Base-by-base conservation (phyloP, 2,329 filamentous ascomycete species). In the Ophiocordyceps camponoti-rufipedis region DNA sequence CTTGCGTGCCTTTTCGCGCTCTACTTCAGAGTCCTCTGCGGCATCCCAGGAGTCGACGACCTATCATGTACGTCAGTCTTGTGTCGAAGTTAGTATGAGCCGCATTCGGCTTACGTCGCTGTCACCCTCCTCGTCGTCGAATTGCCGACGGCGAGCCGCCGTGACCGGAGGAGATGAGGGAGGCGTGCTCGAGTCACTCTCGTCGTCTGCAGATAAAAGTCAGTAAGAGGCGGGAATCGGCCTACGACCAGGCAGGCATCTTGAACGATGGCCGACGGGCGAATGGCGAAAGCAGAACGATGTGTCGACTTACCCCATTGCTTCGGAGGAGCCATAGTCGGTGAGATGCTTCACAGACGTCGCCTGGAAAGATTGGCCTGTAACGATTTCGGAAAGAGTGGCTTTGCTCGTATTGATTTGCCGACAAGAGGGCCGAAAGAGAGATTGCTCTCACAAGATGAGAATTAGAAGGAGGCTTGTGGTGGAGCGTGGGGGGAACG, bases 31-130 rank as follows among this genome's bases (percentile, higher is more conserved):
- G 68, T 98, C 91, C 59, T 96, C 91, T 54, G 85, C 88, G 48
- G 85, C 89, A 58, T 96, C 88, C 91, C 91, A 98, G 32, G 85
- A 89, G 49, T 98, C 91, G 58, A 95, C 76, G 47, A 96, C 85
- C 82, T 94, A 5, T 23, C 23, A 23, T 5, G 23, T 23, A 52
- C 28, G n/a, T 2, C 14, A 12, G 29, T 19, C 16, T 6, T 28
- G 12, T 23, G 14, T 35, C 11, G 13, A 18, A 41, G 39, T n/a
- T 5, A 28, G 35, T n/a, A 10, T 6, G 35, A 19, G 35, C 10
- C 16, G 18, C 4, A 41, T 14, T 3, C 23, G 28, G 61, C 72
- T 57, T 74, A 89, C 88, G 65, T 93, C 85, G 54, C 70, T 71
- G 53, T 83, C 80, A 32, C 88, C 82, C 64, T 94, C 88, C 62